Conservation (phyloP, 2,329 filamentous ascomycete genomes). For the Cyanodermella asteris region DNA sequence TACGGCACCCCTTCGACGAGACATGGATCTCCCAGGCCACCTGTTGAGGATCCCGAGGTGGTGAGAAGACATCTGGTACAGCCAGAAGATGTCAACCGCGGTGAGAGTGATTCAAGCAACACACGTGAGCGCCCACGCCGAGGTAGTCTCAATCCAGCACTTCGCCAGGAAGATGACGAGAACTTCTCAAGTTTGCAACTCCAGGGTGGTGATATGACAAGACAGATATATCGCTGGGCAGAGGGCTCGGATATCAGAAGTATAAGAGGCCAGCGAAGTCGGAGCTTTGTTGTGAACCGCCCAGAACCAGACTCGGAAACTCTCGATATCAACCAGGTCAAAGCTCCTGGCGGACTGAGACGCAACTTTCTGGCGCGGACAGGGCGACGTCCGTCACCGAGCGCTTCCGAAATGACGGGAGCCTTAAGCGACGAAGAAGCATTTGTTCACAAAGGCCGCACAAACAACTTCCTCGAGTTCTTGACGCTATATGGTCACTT, state of each 20-base stretch:
- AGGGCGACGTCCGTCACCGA: conserved; percentile 35
- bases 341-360: conserved; percentile 80
- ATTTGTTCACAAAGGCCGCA: conserved; percentile 18
- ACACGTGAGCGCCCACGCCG: conserved; percentile 9
- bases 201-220: conserved; percentile 84
- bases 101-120: conserved; percentile 6
- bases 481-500: conserved; percentile 91
- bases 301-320: conserved; percentile 61
- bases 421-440: not conserved
- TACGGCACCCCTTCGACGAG: conserved; percentile 80
- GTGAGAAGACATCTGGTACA: conserved; percentile 73
- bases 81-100: conserved; percentile 25
- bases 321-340: conserved; percentile 73
- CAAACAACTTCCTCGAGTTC: conserved; percentile 89
- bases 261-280: conserved; percentile 50
- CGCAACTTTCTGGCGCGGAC: conserved; percentile 68
- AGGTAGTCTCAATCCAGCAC: conserved; percentile 6
- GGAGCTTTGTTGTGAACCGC: conserved; percentile 63
- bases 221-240: conserved; percentile 91
- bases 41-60: conserved; percentile 76
- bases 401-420: not conserved
- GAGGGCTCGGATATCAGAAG: conserved; percentile 58
- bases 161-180: conserved; percentile 34
- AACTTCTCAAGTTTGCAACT: conserved; percentile 86
- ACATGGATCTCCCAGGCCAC: no score